These are phyloP conservation scores for Globisporangium yorkense DNA, from an alignment of 352 stramenopile genomes.

Conservation along the genomic window DNA sequence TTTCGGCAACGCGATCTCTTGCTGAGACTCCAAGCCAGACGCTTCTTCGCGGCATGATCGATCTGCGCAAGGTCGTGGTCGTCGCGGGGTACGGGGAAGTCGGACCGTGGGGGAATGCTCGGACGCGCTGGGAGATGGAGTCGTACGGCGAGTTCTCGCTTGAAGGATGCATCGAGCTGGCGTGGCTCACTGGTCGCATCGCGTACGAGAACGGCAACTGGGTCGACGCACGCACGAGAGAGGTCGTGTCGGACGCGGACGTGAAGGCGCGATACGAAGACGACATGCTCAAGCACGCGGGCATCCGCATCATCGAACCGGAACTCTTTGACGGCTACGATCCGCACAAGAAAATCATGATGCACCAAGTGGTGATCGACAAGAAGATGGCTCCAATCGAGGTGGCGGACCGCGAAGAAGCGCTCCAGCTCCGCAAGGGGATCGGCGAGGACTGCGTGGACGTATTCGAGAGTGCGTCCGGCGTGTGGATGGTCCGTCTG, in stretches of 20 bases:
- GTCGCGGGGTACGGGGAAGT: slow-evolving; percentile 86
- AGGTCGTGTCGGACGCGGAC: slow-evolving; percentile 65
- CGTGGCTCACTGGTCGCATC: slow-evolving; percentile 82
- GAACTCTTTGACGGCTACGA: slow-evolving; percentile 87
- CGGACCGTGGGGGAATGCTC: slow-evolving; percentile 79
- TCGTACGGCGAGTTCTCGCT: slow-evolving; percentile 86
- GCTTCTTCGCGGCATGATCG: slow-evolving; percentile 66
- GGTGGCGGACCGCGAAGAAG: slow-evolving; percentile 76
- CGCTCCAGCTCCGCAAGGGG: slow-evolving; percentile 73
- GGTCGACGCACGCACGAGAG: slow-evolving; percentile 79
- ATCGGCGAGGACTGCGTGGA: slow-evolving; percentile 81
- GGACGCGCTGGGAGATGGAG: slow-evolving; percentile 89
- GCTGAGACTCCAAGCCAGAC: slow-evolving; percentile 30
- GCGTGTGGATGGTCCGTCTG: slow-evolving; percentile 82
- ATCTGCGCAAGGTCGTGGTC: slow-evolving; percentile 79
- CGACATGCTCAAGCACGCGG: slow-evolving; percentile 65
- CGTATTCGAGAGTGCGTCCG: slow-evolving; percentile 60
- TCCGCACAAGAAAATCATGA: slow-evolving; percentile 80
- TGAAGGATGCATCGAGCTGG: slow-evolving; percentile 85
- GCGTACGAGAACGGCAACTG: slow-evolving; percentile 77
- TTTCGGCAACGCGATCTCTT: slow-evolving; percentile 32
- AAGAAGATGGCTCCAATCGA: slow-evolving; percentile 88
- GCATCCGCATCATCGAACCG: slow-evolving; percentile 83
- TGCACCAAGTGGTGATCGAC: slow-evolving; percentile 85
- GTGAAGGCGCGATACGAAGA: slow-evolving; percentile 84